These are phyloP conservation scores for Physaria fendleri DNA, from an alignment of 345 rosid genomes.

Conservation along the genomic window DNA sequence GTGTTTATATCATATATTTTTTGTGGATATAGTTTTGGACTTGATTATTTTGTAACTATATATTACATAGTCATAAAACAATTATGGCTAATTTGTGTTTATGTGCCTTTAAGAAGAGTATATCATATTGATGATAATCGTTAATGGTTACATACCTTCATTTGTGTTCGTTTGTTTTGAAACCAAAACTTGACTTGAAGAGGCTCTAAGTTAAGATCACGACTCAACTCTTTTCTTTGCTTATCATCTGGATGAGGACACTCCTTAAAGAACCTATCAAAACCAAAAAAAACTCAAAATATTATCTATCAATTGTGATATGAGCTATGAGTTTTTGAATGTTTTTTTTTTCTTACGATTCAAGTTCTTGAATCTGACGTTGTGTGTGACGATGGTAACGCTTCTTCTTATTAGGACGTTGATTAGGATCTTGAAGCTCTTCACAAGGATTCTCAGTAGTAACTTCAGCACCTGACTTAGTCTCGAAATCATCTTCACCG, in stretches of 20 bases:
- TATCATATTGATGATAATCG: neutral
- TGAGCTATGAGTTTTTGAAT: neutral
- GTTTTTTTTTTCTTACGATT: slow-evolving; percentile 49
- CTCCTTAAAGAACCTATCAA: slow-evolving; percentile 81
- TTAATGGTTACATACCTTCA: slow-evolving; percentile 54
- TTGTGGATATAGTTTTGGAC: too few relatives aligned
- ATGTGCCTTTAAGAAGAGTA: neutral
- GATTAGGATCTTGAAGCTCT: slow-evolving; percentile 65
- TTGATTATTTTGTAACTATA: too few relatives aligned
- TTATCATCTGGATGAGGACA: slow-evolving; percentile 97
- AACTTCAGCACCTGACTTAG: slow-evolving; percentile 68
- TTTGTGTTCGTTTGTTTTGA: slow-evolving; percentile 97
- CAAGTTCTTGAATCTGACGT: slow-evolving; percentile 92
- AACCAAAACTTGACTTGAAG: slow-evolving; percentile 97
- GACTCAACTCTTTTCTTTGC: slow-evolving; percentile 86
- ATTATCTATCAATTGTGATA: neutral
- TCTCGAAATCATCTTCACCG: slow-evolving; percentile 75
- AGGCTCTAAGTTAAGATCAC: slow-evolving; percentile 71
- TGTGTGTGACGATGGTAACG: slow-evolving; percentile 96
- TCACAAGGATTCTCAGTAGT: slow-evolving; percentile 54
- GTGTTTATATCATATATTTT: too few relatives aligned
- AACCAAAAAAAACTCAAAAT: neutral
- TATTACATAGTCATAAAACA: too few relatives aligned
- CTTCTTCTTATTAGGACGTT: slow-evolving; percentile 63
- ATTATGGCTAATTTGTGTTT: too few relatives aligned